A percentile compares a stretch with the other conserved stretches of the same genome.
These are phyloP conservation scores for Aureobasidium sp. DNA, from an alignment of 2,329 filamentous ascomycete genomes.

Conservation along the genomic window DNA sequence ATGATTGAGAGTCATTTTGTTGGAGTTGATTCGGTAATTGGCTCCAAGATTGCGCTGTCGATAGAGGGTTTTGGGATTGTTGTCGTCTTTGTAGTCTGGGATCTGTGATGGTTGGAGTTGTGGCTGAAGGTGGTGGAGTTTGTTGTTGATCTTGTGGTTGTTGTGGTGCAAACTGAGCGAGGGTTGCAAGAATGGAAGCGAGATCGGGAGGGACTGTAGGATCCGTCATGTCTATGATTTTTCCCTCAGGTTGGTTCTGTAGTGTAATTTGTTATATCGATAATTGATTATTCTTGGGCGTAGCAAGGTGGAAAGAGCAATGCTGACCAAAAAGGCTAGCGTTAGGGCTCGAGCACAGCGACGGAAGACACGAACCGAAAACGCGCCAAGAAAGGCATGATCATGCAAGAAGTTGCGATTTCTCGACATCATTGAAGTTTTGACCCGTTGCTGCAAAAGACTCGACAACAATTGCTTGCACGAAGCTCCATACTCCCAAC, in stretches of 20 bases:
- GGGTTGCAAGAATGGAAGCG: conserved; percentile 29
- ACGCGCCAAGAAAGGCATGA: conserved; percentile 1
- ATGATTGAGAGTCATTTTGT: neutral
- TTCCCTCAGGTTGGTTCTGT: no score
- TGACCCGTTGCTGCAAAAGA: neutral
- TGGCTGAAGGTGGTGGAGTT: neutral
- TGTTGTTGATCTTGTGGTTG: conserved; percentile 9
- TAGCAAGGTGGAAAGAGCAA: neutral
- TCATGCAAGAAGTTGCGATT: conserved; percentile 7
- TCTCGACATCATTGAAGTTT: conserved; percentile 14
- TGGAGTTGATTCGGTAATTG: neutral
- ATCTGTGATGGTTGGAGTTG: conserved; percentile 16
- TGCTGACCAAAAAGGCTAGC: conserved; percentile 7
- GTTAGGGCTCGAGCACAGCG: neutral
- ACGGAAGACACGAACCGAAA: neutral
- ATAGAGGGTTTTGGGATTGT: neutral
- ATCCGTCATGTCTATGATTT: conserved; percentile 26
- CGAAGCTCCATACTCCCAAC: neutral
- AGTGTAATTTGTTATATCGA: neutral
- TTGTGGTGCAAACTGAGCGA: conserved; percentile 23
- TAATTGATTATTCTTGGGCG: neutral
- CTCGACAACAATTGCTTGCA: neutral
- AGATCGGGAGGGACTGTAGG: conserved; percentile 23
- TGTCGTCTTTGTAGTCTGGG: neutral
- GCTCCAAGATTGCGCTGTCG: neutral